Conservation (phyloP, 345 rosid genomes). For the Mangifera indica region DNA sequence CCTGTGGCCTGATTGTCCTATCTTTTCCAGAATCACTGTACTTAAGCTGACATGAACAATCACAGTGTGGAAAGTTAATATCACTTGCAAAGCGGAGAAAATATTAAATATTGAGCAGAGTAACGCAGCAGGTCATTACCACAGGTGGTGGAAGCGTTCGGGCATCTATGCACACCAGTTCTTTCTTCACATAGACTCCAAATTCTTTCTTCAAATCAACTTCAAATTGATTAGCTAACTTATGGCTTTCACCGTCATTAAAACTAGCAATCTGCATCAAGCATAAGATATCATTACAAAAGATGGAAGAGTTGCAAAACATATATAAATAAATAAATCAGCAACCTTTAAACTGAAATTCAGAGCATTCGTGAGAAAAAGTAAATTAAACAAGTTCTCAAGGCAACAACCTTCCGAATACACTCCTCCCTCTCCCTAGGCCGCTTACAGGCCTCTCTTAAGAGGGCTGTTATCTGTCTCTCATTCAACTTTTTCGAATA, state of each 20-base stretch:
- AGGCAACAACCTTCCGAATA: slow-evolving; percentile 28
- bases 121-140: slow-evolving; percentile 36
- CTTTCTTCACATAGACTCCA: slow-evolving; percentile 46
- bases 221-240: slow-evolving; percentile 52
- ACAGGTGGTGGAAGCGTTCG: slow-evolving; percentile 63
- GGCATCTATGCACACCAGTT: slow-evolving; percentile 48
- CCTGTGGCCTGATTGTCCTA: slow-evolving; percentile 38
- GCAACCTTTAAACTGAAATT: neutral
- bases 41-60: slow-evolving; percentile 45
- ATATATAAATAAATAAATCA: neutral
- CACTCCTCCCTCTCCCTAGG: slow-evolving; percentile 38
- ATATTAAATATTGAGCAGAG: slow-evolving; percentile 1
- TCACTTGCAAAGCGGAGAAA: neutral
- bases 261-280: slow-evolving; percentile 34
- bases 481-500: slow-evolving; percentile 60
- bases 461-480: slow-evolving; percentile 50
- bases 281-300: neutral
- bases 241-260: slow-evolving; percentile 12
- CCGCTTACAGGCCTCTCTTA: slow-evolving; percentile 70
- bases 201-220: slow-evolving; percentile 48
- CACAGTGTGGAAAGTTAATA: neutral
- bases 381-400: neutral
- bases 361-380: neutral
- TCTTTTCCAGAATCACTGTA: slow-evolving; percentile 58
- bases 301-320: neutral